A percentile compares a stretch with the other conserved stretches of the same genome.
Conservation (phyloP, 2,329 filamentous ascomycete species). For the Daldinia sp. region DNA sequence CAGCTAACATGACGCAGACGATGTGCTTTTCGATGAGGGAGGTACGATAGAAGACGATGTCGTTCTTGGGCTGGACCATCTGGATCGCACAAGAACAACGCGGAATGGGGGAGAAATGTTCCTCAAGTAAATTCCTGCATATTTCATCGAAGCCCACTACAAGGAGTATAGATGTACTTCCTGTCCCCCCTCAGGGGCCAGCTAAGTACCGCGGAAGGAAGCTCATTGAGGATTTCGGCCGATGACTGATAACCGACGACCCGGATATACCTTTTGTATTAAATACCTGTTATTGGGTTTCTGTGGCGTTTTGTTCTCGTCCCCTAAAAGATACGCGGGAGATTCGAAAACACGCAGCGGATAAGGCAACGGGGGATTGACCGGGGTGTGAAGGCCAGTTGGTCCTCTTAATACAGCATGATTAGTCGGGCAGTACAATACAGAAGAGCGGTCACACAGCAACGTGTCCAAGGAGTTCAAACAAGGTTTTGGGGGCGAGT, state of each 20-base stretch:
- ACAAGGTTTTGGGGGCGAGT: slow-evolving; percentile 19
- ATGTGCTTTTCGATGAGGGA: slow-evolving; percentile 66
- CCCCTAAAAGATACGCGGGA: slow-evolving; percentile 22
- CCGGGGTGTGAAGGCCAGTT: slow-evolving; percentile 7
- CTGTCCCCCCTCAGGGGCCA: slow-evolving; percentile 1
- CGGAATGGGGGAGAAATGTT: slow-evolving; percentile 75
- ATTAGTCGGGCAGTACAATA: slow-evolving; percentile 24
- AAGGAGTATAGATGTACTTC: slow-evolving; percentile 9
- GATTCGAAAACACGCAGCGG: slow-evolving; percentile 17
- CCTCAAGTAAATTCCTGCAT: slow-evolving; percentile 54
- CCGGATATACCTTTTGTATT: slow-evolving; percentile 40
- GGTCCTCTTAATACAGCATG: slow-evolving; percentile 23
- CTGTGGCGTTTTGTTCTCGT: slow-evolving; percentile 26
- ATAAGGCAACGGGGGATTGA: slow-evolving; percentile 19
- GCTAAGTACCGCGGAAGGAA: slow-evolving; percentile 11
- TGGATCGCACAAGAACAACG: slow-evolving; percentile 69
- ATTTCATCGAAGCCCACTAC: slow-evolving; percentile 9
- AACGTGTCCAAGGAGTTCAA: slow-evolving; percentile 19
- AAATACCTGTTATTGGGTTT: slow-evolving; percentile 36
- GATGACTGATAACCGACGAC: slow-evolving; percentile 15
- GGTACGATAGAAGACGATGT: slow-evolving; percentile 67
- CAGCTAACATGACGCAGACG: slow-evolving; percentile 60
- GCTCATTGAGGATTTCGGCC: slow-evolving; percentile 14
- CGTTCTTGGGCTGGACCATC: slow-evolving; percentile 73
- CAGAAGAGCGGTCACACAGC: slow-evolving; percentile 27